Percentiles rank a stretch among this genome's conserved stretches.
Evolutionary conservation across 1,284 basidiomycete species (phyloP).

Genomic region (Cutaneotrichosporon arboriforme): DNA sequence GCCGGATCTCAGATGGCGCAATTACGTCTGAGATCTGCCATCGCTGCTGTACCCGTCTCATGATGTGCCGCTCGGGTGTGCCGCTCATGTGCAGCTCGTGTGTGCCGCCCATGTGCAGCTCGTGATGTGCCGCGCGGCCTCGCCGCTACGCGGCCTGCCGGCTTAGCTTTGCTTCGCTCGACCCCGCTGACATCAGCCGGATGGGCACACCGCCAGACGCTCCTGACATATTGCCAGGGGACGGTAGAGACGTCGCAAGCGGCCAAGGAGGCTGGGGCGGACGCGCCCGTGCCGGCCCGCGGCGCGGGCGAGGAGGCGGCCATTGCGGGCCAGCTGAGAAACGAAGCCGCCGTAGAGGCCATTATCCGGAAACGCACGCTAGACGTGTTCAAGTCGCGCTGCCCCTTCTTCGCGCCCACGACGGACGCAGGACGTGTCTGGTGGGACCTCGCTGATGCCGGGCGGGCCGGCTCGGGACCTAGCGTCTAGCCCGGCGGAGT

Average conservation of each 20-base stretch:
- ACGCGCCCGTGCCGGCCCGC: slow-evolving; percentile 30
- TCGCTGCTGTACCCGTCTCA: too few species aligned
- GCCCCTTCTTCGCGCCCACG: slow-evolving; percentile 72
- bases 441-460: slow-evolving; percentile 57
- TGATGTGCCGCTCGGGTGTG: too few species aligned
- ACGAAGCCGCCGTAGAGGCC: slow-evolving; percentile 70
- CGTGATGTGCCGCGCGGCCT: neutral
- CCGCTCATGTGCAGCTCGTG: too few species aligned
- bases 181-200: slow-evolving; percentile 55
- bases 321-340: slow-evolving; percentile 70
- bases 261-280: slow-evolving; percentile 46
- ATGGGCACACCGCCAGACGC: slow-evolving; percentile 71
- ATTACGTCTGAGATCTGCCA: too few species aligned
- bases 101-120: too few species aligned
- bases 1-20: too few species aligned
- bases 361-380: slow-evolving; percentile 71
- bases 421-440: slow-evolving; percentile 58
- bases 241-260: slow-evolving; percentile 64
- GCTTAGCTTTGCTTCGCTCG: neutral
- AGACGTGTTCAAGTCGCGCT: slow-evolving; percentile 74
- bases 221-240: slow-evolving; percentile 70
- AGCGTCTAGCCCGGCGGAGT: neutral
- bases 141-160: neutral
- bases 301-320: slow-evolving; percentile 66
- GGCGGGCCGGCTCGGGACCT: slow-evolving; percentile 3